These are phyloP conservation scores for Drechslerella stenobrocha DNA, from an alignment of 2,329 filamentous ascomycete species.

Conservation along the genomic window DNA sequence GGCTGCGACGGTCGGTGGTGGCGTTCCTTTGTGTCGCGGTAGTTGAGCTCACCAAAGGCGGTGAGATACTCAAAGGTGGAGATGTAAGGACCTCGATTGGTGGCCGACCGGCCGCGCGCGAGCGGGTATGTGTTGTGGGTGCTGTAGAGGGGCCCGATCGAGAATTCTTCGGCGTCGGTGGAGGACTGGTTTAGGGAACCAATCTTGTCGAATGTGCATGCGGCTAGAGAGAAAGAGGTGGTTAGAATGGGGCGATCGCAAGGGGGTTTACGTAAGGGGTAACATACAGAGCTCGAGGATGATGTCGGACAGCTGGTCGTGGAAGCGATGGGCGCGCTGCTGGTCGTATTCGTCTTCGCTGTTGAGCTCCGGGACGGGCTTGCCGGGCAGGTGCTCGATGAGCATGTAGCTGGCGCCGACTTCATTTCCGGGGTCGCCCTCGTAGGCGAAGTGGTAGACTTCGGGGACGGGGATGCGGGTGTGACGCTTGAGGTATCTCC, in stretches of 20 bases:
- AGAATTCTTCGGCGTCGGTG: conserved; percentile 27
- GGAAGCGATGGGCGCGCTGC: conserved; percentile 33
- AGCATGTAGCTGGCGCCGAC: conserved; percentile 41
- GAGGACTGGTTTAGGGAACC: conserved; percentile 36
- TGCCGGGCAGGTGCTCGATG: conserved; percentile 29
- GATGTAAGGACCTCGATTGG: conserved; percentile 31
- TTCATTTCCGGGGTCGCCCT: conserved; percentile 23
- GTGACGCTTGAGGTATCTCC: conserved; percentile 38
- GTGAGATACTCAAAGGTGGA: conserved; percentile 38
- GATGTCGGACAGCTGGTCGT: conserved; percentile 41
- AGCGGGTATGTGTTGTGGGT: conserved; percentile 43
- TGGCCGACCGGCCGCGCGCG: conserved; percentile 33
- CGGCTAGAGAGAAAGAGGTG: too few relatives aligned
- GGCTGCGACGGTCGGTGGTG: conserved; percentile 24
- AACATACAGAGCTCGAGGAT: conserved; percentile 33
- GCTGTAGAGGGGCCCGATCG: conserved; percentile 38
- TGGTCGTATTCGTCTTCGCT: conserved; percentile 18
- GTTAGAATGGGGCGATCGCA: too few relatives aligned
- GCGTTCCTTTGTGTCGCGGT: conserved; percentile 33
- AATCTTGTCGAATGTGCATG: conserved; percentile 35
- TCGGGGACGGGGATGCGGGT: conserved; percentile 39
- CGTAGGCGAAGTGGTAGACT: conserved; percentile 37
- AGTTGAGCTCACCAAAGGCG: conserved; percentile 39
- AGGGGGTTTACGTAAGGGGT: background rate
- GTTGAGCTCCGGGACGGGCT: conserved; percentile 34